Conservation (phyloP, 2,329 filamentous ascomycete genomes). For the Bisporella sp. region DNA sequence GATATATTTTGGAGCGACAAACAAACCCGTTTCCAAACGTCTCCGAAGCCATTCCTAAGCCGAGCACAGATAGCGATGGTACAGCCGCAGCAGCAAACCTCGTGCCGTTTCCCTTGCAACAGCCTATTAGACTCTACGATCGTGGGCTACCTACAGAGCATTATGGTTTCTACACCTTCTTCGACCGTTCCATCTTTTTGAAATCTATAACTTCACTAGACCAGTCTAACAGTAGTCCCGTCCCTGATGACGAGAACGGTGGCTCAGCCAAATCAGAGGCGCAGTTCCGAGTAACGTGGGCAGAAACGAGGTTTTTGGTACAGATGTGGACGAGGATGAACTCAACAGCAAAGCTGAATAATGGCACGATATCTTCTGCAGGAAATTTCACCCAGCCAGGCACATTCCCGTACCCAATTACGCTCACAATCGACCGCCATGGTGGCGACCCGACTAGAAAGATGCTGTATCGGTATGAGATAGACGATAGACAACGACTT, state of each 20-base stretch:
- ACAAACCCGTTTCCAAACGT: slow-evolving; percentile 32
- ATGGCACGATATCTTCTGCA: slow-evolving; percentile 12
- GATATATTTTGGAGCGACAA: slow-evolving; percentile 10
- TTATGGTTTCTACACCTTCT: slow-evolving; percentile 93
- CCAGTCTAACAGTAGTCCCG: slow-evolving; percentile 30
- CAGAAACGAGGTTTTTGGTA: slow-evolving; percentile 54
- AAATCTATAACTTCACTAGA: slow-evolving; percentile 48
- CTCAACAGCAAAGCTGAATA: slow-evolving; percentile 36
- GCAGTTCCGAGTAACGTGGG: slow-evolving; percentile 49
- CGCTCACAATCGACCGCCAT: slow-evolving; percentile 54
- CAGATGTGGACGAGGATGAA: slow-evolving; percentile 55
- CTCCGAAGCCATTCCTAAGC: slow-evolving; percentile 52
- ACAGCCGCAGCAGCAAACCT: slow-evolving; percentile 66
- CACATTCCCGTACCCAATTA: slow-evolving; percentile 58
- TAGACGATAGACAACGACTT: slow-evolving; percentile 41
- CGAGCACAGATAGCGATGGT: slow-evolving; percentile 58
- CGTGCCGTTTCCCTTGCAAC: slow-evolving; percentile 62
- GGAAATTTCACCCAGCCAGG: slow-evolving; percentile 36
- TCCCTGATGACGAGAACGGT: slow-evolving; percentile 45
- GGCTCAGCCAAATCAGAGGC: slow-evolving; percentile 48
- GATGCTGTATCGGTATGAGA: slow-evolving; percentile 45
- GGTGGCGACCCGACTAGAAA: slow-evolving; percentile 48
- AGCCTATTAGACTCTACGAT: slow-evolving; percentile 81
- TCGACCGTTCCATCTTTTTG: slow-evolving; percentile 79
- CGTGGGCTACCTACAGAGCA: slow-evolving; percentile 75